Evolutionary conservation across 177 flowering plant species (phyloP).

Genomic region (Telopea speciosissima): DNA sequence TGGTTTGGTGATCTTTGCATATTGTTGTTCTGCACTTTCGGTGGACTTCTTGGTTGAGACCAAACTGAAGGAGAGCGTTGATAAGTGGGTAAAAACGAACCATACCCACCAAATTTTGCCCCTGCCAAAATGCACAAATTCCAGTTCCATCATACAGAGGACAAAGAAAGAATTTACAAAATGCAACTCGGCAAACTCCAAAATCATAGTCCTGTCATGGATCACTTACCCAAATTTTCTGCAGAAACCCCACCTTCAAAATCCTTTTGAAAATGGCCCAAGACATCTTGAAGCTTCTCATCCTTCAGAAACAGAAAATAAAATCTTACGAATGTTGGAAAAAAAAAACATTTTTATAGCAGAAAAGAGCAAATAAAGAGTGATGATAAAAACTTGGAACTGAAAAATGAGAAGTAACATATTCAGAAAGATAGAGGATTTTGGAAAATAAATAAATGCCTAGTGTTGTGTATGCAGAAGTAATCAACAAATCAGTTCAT

Average conservation of each 20-base stretch:
- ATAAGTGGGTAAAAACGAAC: conserved; percentile 79
- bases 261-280: conserved; percentile 89
- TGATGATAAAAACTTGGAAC: not conserved
- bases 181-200: too few species aligned
- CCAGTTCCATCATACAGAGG: conserved; percentile 12
- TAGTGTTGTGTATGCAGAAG: not conserved
- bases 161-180: conserved; percentile 2
- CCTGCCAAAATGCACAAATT: conserved; percentile 39
- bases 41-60: conserved; percentile 56
- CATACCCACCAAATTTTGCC: conserved; percentile 90
- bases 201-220: not conserved
- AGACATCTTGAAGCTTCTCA: conserved; percentile 62
- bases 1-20: conserved; percentile 38
- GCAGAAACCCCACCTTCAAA: conserved; percentile 86
- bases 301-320: conserved; percentile 41
- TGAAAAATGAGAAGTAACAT: not conserved
- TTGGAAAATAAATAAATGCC: too few species aligned
- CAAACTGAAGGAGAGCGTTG: conserved; percentile 65
- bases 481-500: not conserved
- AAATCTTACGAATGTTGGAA: conserved; percentile 2
- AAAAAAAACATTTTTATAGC: too few species aligned
- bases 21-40: conserved; percentile 27
- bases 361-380: not conserved
- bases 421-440: not conserved
- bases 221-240: conserved; percentile 75